Evolutionary conservation across 768 basidiomycete species (phyloP).

Genomic region (Boletus rufocinnamomeus): DNA sequence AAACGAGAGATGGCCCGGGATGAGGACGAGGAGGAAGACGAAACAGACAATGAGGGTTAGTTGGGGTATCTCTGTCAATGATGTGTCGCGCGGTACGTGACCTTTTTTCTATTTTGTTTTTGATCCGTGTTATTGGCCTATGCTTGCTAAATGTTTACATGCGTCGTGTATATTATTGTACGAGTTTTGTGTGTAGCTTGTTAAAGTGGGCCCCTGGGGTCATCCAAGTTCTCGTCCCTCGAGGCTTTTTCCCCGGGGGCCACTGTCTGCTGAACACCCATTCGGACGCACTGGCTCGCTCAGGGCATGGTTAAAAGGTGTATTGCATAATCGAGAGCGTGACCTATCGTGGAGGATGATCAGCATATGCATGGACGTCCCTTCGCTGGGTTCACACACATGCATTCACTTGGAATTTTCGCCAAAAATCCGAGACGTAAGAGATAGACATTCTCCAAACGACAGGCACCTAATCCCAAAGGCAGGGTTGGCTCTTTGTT

Average conservation of each 20-base stretch:
- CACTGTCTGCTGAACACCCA: neutral
- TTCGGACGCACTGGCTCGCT: neutral
- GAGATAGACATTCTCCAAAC: neutral
- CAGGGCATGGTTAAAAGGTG: neutral
- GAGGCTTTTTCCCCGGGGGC: neutral
- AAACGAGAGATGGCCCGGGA: conserved; percentile 1
- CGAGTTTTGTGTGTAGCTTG: neutral
- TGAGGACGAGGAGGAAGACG: neutral
- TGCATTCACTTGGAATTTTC: no score
- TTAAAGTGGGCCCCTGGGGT: neutral
- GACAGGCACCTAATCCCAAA: neutral
- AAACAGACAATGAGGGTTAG: neutral
- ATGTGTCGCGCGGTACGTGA: neutral
- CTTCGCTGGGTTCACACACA: no score
- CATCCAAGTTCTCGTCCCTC: neutral
- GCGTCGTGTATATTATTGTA: no score
- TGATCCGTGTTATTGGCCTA: neutral
- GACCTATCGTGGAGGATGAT: no score
- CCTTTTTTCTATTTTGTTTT: neutral
- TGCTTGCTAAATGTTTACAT: neutral
- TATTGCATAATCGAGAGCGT: no score
- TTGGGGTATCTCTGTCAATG: neutral
- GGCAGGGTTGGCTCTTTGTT: neutral
- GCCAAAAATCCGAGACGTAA: neutral
- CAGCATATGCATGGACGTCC: no score